Conservation (phyloP, 2,329 filamentous ascomycete species). For the Claviceps purpurea region DNA sequence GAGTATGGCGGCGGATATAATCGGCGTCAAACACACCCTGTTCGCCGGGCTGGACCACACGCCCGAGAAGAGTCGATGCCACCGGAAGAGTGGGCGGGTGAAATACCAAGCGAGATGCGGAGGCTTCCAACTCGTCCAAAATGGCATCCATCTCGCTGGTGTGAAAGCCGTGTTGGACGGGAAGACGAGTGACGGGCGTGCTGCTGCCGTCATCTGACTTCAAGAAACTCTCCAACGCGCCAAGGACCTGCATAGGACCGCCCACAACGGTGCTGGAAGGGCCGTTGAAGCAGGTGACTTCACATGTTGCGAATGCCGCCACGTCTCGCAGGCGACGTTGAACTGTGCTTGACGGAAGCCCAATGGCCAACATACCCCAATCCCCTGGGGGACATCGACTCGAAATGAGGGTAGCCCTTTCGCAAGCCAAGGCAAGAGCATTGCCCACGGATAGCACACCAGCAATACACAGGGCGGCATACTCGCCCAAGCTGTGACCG, state of each 20-base stretch:
- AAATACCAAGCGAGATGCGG: conserved; percentile 4
- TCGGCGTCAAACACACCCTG: conserved; percentile 20
- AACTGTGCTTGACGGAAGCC: too few species aligned
- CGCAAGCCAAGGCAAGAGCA: conserved; percentile 48
- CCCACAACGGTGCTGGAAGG: too few species aligned
- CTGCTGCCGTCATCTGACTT: conserved; percentile 13
- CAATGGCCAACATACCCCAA: conserved; percentile 22
- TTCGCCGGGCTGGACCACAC: conserved; percentile 18
- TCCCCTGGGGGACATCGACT: conserved; percentile 32
- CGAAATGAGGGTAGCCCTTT: conserved; percentile 42
- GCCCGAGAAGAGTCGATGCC: conserved; percentile 31
- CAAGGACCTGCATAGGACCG: not conserved
- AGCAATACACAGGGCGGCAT: conserved; percentile 46
- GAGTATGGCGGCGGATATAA: conserved; percentile 3
- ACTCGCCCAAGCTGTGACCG: conserved; percentile 47
- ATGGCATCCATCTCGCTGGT: conserved; percentile 25
- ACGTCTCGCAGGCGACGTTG: too few species aligned
- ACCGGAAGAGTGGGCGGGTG: conserved; percentile 1
- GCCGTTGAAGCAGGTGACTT: too few species aligned
- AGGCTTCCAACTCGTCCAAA: conserved; percentile 31
- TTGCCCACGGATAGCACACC: conserved; percentile 50
- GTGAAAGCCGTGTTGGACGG: conserved; percentile 21
- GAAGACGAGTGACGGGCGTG: conserved; percentile 19
- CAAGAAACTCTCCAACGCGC: not conserved
- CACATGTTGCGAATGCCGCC: too few species aligned